Percentiles rank a stretch among this genome's conserved stretches.
These are phyloP conservation scores for Emericellopsis cladophorae DNA, from an alignment of 2,329 filamentous ascomycete species.

Conservation along the genomic window DNA sequence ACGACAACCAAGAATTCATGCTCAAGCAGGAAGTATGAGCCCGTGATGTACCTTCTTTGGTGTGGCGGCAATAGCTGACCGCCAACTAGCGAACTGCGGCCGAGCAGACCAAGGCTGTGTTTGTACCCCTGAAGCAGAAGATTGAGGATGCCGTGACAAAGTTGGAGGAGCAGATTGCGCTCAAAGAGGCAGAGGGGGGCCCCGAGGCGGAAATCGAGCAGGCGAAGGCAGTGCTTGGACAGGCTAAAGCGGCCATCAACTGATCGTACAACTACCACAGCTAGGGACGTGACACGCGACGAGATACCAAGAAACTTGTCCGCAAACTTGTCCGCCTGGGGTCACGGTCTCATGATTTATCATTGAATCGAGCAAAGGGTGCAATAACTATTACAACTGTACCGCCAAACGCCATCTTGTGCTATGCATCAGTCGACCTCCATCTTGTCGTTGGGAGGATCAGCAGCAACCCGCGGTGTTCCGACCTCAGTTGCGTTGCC, in stretches of 20 bases:
- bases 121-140: slow-evolving; percentile 58
- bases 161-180: slow-evolving; percentile 65
- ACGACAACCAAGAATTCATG: slow-evolving; percentile 65
- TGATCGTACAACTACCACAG: not conserved
- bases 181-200: slow-evolving; percentile 34
- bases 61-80: not conserved
- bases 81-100: slow-evolving; percentile 55
- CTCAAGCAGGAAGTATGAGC: slow-evolving; percentile 70
- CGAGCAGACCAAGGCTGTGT: slow-evolving; percentile 79
- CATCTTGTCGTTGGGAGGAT: slow-evolving; percentile 50
- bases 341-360: not conserved
- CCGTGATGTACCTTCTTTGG: not conserved
- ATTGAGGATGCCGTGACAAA: slow-evolving; percentile 60
- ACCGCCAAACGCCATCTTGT: not conserved
- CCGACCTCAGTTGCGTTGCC: slow-evolving; percentile 17
- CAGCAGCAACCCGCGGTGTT: slow-evolving; percentile 34
- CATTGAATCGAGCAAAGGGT: not conserved
- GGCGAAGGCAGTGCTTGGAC: slow-evolving; percentile 39
- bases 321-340: not conserved
- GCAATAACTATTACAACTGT: not conserved
- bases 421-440: slow-evolving; percentile 37
- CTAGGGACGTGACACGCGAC: not conserved
- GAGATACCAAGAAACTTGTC: not conserved
- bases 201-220: slow-evolving; percentile 36
- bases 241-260: slow-evolving; percentile 26